phyloP scores from a whole-genome alignment of 1,139 yeast species.

The Nakaseomyces bracarensis region DNA sequence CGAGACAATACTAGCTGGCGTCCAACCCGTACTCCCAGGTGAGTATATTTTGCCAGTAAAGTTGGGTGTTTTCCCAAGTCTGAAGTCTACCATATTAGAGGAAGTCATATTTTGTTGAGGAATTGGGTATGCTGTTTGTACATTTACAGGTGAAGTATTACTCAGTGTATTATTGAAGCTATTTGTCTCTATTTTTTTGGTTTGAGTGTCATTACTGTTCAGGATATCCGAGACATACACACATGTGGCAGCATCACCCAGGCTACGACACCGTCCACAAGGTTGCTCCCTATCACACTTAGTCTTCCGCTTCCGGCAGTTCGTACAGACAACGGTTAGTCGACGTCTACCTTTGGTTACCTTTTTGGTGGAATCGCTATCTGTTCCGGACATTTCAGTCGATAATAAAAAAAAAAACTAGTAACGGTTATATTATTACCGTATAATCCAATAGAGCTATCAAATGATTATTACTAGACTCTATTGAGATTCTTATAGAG shows the following conservation, averaged over 20 bases:
- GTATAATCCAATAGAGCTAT: no score
- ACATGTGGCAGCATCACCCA: conserved; percentile 25
- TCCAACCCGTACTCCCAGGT: neutral
- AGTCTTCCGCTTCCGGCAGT: conserved; percentile 33
- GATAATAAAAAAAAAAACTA: no score
- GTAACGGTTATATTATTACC: no score
- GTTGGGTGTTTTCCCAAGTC: neutral
- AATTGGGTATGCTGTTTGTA: neutral
- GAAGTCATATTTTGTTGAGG: neutral
- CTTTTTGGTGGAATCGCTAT: neutral
- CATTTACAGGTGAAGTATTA: neutral
- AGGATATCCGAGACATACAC: conserved; percentile 10
- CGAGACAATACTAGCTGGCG: neutral
- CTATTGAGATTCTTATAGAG: no score
- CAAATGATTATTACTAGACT: no score
- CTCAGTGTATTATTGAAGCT: neutral
- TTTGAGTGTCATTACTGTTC: neutral
- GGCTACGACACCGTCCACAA: conserved; percentile 28
- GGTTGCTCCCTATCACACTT: conserved; percentile 33
- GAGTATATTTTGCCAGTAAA: neutral
- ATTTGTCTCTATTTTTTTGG: neutral
- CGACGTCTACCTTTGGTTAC: conserved; percentile 21
- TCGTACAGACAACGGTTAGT: conserved; percentile 30
- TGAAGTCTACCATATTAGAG: neutral
- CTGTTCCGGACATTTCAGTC: neutral